phyloP scores from a whole-genome alignment of 129 eudicot genomes.

The Gnaphalium uliginosum region DNA sequence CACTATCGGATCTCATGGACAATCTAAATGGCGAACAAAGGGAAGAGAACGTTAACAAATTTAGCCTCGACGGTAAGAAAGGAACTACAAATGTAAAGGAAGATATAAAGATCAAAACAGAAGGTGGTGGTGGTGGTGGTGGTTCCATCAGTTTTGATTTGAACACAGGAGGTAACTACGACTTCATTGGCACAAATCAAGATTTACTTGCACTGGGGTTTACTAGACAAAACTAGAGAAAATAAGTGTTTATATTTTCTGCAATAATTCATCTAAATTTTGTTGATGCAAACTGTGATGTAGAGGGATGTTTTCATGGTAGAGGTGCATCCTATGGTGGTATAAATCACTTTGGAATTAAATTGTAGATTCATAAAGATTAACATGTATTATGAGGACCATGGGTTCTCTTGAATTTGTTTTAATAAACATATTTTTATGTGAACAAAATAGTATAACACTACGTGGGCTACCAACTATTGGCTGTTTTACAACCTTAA shows the following conservation, averaged over 20 bases:
- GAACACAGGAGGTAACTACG: conserved; percentile 70
- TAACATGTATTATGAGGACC: conserved; percentile 36
- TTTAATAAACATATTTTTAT: conserved; percentile 19
- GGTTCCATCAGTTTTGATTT: conserved; percentile 69
- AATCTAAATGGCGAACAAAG: conserved; percentile 52
- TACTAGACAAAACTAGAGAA: conserved; percentile 44
- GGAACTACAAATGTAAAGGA: conserved; percentile 29
- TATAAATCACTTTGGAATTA: conserved; percentile 23
- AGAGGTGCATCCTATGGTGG: conserved; percentile 23
- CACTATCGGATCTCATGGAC: conserved; percentile 75
- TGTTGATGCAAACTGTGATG: conserved; percentile 35
- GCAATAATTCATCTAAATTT: conserved; percentile 44
- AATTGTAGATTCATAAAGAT: conserved; percentile 35
- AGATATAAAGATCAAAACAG: conserved; percentile 52
- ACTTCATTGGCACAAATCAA: conserved; percentile 64
- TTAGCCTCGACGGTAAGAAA: conserved; percentile 25
- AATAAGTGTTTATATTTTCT: conserved; percentile 26
- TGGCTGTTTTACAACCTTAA: background rate
- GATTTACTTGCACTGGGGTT: conserved; percentile 47
- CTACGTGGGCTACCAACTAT: background rate
- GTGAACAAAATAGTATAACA: background rate
- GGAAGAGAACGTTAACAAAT: conserved; percentile 24
- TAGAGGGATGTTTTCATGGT: conserved; percentile 28
- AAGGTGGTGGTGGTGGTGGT: conserved; percentile 35
- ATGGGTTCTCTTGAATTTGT: conserved; percentile 22